These are phyloP conservation scores for Rhodotorula mucilaginosa DNA, from an alignment of 1,284 basidiomycete species.

Conservation along the genomic window DNA sequence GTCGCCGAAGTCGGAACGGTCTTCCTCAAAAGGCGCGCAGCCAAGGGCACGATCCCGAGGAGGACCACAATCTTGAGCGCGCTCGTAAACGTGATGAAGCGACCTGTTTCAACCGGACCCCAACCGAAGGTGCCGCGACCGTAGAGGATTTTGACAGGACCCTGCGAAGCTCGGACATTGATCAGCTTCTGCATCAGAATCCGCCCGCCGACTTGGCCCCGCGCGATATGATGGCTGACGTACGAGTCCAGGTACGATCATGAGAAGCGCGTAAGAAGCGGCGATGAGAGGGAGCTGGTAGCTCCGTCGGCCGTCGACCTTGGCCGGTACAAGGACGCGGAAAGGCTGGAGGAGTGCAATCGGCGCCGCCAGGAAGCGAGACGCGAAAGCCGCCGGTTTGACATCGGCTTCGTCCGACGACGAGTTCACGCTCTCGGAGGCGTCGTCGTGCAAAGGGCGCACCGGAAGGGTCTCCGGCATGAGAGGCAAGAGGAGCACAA, in stretches of 20 bases:
- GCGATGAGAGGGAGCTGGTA: constrained; percentile 28
- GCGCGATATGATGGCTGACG: not conserved
- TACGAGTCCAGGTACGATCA: constrained; percentile 23
- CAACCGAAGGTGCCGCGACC: constrained; percentile 28
- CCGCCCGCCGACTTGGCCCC: no score
- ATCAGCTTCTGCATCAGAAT: not conserved
- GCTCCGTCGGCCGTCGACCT: constrained; percentile 7
- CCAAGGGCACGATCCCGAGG: constrained; percentile 29
- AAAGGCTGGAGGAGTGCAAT: constrained; percentile 16
- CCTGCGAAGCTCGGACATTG: constrained; percentile 3
- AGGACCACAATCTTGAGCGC: constrained; percentile 31
- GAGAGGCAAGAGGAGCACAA: constrained; percentile 13
- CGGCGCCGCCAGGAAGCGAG: not conserved
- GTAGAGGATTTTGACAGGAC: constrained; percentile 30
- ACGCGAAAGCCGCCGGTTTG: not conserved
- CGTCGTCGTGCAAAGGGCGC: not conserved
- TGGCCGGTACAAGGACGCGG: constrained; percentile 19
- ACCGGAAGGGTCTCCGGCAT: constrained; percentile 34
- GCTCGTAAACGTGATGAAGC: constrained; percentile 28
- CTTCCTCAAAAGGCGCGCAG: constrained; percentile 11
- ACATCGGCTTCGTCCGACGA: not conserved
- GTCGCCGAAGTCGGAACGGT: not conserved
- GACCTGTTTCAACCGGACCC: constrained; percentile 27
- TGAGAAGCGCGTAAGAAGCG: constrained; percentile 17
- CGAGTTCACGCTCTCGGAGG: not conserved